Conservation (phyloP, 768 basidiomycete species). For the Lactarius evosmus region DNA sequence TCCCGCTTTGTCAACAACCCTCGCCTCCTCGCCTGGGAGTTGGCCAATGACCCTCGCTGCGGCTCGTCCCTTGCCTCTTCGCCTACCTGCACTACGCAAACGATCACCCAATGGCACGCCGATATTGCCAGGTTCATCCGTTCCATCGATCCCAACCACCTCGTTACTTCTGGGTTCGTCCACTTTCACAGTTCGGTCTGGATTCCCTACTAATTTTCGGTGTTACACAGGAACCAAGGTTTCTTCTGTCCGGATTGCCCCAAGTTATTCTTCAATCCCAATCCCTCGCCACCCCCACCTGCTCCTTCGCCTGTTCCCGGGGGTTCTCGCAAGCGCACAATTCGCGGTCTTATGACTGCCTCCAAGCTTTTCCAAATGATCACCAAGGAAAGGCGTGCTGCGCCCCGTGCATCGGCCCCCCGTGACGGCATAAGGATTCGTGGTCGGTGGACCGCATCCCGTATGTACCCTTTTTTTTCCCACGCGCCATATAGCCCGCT, state of each 20-base stretch:
- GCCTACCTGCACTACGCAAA: slow-evolving; percentile 32
- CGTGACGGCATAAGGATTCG: slow-evolving; percentile 27
- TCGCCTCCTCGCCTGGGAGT: slow-evolving; percentile 25
- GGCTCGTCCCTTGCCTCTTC: slow-evolving; percentile 15
- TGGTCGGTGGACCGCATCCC: slow-evolving; percentile 31
- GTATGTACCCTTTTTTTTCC: slow-evolving; percentile 16
- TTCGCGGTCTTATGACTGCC: slow-evolving; percentile 26
- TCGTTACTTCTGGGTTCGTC: slow-evolving; percentile 37
- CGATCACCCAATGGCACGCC: slow-evolving; percentile 35
- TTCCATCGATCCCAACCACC: slow-evolving; percentile 37
- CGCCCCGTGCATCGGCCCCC: background rate
- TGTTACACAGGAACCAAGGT: slow-evolving; percentile 29
- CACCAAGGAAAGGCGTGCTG: slow-evolving; percentile 24
- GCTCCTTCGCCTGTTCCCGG: slow-evolving; percentile 24
- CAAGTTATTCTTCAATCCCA: slow-evolving; percentile 32
- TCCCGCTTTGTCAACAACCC: slow-evolving; percentile 21
- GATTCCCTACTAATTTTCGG: background rate
- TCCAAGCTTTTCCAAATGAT: slow-evolving; percentile 25
- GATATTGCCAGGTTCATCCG: slow-evolving; percentile 31
- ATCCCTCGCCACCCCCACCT: slow-evolving; percentile 19
- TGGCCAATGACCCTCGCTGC: slow-evolving; percentile 29
- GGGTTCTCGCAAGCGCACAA: slow-evolving; percentile 13
- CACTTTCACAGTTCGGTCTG: background rate
- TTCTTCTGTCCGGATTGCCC: slow-evolving; percentile 37
- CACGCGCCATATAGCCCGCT: background rate